A percentile compares a stretch with the other conserved stretches of the same genome.
phyloP scores from a whole-genome alignment of 73 alveolate species.

The Urostyla sp. region DNA sequence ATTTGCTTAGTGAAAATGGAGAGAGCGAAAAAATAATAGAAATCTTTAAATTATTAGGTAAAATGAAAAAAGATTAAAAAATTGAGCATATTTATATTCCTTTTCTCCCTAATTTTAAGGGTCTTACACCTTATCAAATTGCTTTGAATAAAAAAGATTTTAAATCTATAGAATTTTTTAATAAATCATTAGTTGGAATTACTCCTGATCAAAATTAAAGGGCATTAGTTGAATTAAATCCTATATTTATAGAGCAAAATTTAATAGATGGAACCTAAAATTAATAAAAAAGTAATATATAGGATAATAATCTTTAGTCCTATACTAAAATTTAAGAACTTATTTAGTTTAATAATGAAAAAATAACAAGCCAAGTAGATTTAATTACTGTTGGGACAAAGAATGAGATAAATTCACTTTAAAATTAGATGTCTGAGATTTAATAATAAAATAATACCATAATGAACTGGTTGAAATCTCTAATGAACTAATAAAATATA shows the following conservation, averaged over 20 bases:
- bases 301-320: too few relatives aligned
- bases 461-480: too few relatives aligned
- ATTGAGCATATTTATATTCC: background rate
- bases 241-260: background rate
- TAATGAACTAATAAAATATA: too few relatives aligned
- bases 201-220: slow-evolving; percentile 42
- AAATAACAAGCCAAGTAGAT: too few relatives aligned
- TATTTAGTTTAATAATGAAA: too few relatives aligned
- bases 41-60: background rate
- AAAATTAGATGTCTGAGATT: too few relatives aligned
- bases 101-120: slow-evolving; percentile 28
- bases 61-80: slow-evolving; percentile 3
- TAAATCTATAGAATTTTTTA: slow-evolving; percentile 1
- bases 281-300: too few relatives aligned
- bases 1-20: background rate
- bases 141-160: background rate
- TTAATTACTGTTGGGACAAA: too few relatives aligned
- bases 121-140: slow-evolving; percentile 20
- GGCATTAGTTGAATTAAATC: background rate
- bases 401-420: too few relatives aligned
- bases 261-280: too few relatives aligned
- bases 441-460: too few relatives aligned
- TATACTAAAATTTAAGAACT: too few relatives aligned
- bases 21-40: background rate
- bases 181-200: background rate